These are phyloP conservation scores for Chalara sp. DNA, from an alignment of 2,329 filamentous ascomycete species.

Conservation along the genomic window DNA sequence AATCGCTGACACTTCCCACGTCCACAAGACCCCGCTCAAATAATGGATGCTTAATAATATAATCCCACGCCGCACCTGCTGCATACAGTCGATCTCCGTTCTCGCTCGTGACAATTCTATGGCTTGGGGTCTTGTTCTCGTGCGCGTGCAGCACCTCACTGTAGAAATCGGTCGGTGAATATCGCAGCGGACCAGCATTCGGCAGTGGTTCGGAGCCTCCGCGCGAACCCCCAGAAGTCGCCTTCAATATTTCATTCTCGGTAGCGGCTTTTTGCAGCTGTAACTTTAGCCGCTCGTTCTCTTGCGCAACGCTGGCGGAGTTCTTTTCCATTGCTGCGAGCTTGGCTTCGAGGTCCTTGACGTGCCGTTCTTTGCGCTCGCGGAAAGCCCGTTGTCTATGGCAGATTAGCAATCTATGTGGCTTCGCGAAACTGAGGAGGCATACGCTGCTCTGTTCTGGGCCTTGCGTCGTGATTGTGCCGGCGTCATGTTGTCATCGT, in stretches of 20 bases:
- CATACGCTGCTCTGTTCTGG: conserved; percentile 66
- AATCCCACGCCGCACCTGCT: conserved; percentile 79
- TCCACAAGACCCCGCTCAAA: conserved; percentile 75
- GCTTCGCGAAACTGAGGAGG: background rate
- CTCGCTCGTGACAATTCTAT: conserved; percentile 62
- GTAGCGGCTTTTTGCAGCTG: conserved; percentile 79
- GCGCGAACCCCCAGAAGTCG: conserved; percentile 53
- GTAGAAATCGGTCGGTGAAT: conserved; percentile 67
- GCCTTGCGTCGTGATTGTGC: conserved; percentile 58
- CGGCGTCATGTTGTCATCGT: conserved; percentile 46
- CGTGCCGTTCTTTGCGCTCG: conserved; percentile 89
- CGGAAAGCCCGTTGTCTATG: conserved; percentile 87
- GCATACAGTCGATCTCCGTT: conserved; percentile 64
- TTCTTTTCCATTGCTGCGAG: conserved; percentile 70
- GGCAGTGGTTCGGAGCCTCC: conserved; percentile 27
- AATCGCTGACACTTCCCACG: conserved; percentile 72
- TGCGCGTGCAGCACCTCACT: conserved; percentile 55
- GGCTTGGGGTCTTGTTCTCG: conserved; percentile 54
- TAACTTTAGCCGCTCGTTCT: conserved; percentile 81
- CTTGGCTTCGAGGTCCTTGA: conserved; percentile 87
- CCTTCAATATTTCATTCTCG: conserved; percentile 88
- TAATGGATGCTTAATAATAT: conserved; percentile 74
- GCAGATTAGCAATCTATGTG: background rate
- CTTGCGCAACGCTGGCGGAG: conserved; percentile 63
- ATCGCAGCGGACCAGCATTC: conserved; percentile 60